Evolutionary conservation across 306 rosid genomes (phyloP).

Genomic region (Fagus sylvatica): DNA sequence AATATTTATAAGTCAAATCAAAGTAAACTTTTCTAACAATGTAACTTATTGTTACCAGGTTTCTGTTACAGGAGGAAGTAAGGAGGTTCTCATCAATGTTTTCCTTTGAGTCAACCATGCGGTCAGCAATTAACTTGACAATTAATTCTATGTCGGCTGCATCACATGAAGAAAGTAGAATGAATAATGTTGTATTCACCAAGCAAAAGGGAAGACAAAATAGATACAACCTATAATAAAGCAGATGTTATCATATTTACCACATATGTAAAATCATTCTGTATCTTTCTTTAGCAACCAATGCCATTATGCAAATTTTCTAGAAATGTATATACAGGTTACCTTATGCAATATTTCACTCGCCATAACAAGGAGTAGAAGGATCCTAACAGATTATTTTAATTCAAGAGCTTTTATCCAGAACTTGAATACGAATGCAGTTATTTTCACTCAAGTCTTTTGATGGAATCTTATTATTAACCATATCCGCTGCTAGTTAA

Average conservation of each 20-base stretch:
- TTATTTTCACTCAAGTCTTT: not conserved
- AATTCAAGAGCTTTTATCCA: not conserved
- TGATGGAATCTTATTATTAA: not conserved
- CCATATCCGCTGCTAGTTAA: not conserved
- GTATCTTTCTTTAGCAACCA: not conserved
- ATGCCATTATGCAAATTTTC: not conserved
- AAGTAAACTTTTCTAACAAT: not conserved
- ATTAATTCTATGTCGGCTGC: slow-evolving; percentile 51
- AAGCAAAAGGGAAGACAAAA: slow-evolving; percentile 4
- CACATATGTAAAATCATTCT: not conserved
- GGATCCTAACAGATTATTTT: not conserved
- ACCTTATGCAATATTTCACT: not conserved
- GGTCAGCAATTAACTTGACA: slow-evolving; percentile 61
- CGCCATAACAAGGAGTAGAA: too few species aligned
- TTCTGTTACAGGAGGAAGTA: slow-evolving; percentile 49
- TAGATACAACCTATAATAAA: not conserved
- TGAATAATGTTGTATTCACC: slow-evolving; percentile 15
- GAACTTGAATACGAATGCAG: not conserved
- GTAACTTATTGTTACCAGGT: slow-evolving; percentile 39
- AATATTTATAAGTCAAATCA: slow-evolving; percentile 1
- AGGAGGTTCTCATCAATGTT: slow-evolving; percentile 63
- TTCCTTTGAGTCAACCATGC: slow-evolving; percentile 65
- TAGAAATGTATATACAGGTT: not conserved
- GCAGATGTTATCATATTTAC: slow-evolving; percentile 5
- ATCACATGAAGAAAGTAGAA: slow-evolving; percentile 21